phyloP scores from a whole-genome alignment of 139 green algal genomes.

The Chlorella sp. region DNA sequence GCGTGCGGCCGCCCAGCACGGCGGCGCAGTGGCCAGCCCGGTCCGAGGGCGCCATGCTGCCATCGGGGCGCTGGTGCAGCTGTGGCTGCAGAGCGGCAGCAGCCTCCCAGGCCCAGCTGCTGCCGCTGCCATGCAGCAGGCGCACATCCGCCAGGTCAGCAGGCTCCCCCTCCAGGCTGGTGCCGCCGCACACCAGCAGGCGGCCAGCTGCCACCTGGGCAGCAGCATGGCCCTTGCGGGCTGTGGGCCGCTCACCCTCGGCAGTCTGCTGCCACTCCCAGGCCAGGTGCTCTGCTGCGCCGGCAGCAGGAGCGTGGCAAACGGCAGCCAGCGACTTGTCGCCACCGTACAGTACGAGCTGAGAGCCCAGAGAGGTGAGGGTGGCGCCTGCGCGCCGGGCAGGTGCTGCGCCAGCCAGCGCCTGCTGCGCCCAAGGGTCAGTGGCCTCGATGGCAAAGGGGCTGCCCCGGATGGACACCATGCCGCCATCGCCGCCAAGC shows the following conservation, averaged over 20 bases:
- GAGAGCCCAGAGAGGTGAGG: constrained; percentile 52
- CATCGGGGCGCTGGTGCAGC: constrained; percentile 5
- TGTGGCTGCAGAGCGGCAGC: neutral
- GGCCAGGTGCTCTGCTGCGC: constrained; percentile 35
- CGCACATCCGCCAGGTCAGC: constrained; percentile 8
- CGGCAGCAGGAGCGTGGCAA: constrained; percentile 49
- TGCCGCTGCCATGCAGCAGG: constrained; percentile 11
- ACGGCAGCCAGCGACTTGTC: constrained; percentile 72
- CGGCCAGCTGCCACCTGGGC: constrained; percentile 44
- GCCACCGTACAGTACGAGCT: constrained; percentile 80
- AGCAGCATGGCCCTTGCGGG: constrained; percentile 55
- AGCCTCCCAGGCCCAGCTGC: constrained; percentile 4
- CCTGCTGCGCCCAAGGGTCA: constrained; percentile 77
- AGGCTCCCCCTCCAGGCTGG: constrained; percentile 53
- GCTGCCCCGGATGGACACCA: constrained; percentile 72
- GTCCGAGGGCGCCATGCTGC: neutral
- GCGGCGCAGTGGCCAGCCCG: constrained; percentile 56
- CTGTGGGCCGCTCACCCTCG: constrained; percentile 52
- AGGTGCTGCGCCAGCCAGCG: constrained; percentile 69
- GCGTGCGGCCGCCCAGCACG: constrained; percentile 54
- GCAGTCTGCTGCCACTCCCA: constrained; percentile 62
- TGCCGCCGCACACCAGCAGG: constrained; percentile 75
- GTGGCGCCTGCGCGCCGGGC: constrained; percentile 67
- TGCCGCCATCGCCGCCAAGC: constrained; percentile 60
- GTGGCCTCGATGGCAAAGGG: constrained; percentile 74